Conservation (phyloP, 257 asterid species). For the Galeopsis tetrahit region DNA sequence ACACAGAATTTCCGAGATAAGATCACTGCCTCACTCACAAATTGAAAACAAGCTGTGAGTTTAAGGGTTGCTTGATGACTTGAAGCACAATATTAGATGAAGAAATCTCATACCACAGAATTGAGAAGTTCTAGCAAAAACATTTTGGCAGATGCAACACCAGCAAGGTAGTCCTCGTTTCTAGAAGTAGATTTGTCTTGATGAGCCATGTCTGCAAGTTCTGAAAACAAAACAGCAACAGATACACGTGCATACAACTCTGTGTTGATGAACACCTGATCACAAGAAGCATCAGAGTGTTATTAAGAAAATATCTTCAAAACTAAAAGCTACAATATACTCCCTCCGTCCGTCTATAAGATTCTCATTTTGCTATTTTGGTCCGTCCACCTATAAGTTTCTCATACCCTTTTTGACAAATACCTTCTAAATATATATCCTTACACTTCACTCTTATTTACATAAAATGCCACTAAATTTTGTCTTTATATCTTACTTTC, state of each 20-base stretch:
- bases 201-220: constrained; percentile 70
- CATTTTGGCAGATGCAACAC: constrained; percentile 70
- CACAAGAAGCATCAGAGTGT: constrained; percentile 34
- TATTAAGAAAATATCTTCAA: constrained; percentile 4
- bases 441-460: too few relatives aligned
- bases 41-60: neutral
- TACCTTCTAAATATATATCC: too few relatives aligned
- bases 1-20: constrained; percentile 4
- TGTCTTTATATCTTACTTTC: too few relatives aligned
- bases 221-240: constrained; percentile 81
- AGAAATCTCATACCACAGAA: constrained; percentile 57
- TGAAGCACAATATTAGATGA: constrained; percentile 11
- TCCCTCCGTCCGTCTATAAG: too few relatives aligned
- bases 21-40: neutral
- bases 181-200: constrained; percentile 42
- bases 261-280: constrained; percentile 88
- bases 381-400: too few relatives aligned
- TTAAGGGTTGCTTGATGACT: constrained; percentile 3
- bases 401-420: too few relatives aligned
- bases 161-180: constrained; percentile 41
- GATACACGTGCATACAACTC: constrained; percentile 98
- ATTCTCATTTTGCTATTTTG: too few relatives aligned
- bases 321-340: neutral
- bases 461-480: too few relatives aligned
- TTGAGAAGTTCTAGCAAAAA: constrained; percentile 85